phyloP scores from a whole-genome alignment of 495 filamentous ascomycete genomes.

The Annulohypoxylon maeteangense region DNA sequence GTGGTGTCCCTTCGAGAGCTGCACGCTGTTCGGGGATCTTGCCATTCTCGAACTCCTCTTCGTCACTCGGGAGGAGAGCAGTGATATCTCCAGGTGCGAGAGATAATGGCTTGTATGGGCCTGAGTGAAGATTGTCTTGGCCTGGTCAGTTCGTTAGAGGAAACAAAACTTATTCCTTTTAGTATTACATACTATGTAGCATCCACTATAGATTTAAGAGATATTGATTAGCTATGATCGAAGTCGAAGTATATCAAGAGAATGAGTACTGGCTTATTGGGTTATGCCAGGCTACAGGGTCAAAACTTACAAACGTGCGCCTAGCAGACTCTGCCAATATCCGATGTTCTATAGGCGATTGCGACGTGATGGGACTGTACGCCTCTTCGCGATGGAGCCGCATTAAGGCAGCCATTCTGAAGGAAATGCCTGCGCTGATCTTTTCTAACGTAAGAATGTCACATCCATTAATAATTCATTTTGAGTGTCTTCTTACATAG shows the following conservation, averaged over 20 bases:
- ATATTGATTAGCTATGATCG: slow-evolving; percentile 5
- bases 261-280: not conserved
- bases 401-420: slow-evolving; percentile 62
- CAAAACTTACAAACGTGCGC: slow-evolving; percentile 57
- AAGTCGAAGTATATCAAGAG: not conserved
- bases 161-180: not conserved
- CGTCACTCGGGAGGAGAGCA: slow-evolving; percentile 59
- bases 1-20: slow-evolving; percentile 61
- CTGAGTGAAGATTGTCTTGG: slow-evolving; percentile 63
- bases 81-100: slow-evolving; percentile 62
- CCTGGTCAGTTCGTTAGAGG: slow-evolving; percentile 38
- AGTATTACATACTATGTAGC: slow-evolving; percentile 54
- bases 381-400: slow-evolving; percentile 64
- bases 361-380: slow-evolving; percentile 51
- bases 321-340: slow-evolving; percentile 58
- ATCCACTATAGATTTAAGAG: slow-evolving; percentile 54
- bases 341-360: slow-evolving; percentile 51
- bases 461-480: not conserved
- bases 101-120: slow-evolving; percentile 57
- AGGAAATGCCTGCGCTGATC: slow-evolving; percentile 64
- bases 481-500: slow-evolving; percentile 49
- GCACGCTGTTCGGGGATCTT: slow-evolving; percentile 57
- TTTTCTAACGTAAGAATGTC: slow-evolving; percentile 44
- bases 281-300: not conserved
- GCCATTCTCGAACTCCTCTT: slow-evolving; percentile 58